Conservation (phyloP, 2,329 filamentous ascomycete species). For the Xylaria polymorpha region DNA sequence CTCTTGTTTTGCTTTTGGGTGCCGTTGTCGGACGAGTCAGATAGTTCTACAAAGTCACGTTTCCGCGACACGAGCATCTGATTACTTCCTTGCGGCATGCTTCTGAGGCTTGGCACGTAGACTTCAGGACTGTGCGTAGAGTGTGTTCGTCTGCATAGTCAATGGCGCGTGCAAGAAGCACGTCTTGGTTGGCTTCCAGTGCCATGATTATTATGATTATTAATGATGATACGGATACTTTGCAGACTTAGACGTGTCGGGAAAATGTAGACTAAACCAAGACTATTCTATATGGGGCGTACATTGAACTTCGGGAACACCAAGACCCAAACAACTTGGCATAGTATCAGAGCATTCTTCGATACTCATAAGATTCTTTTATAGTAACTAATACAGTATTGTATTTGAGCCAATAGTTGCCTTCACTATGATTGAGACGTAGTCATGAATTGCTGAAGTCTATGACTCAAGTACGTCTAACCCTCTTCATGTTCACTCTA, state of each 20-base stretch:
- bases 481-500: too few relatives aligned
- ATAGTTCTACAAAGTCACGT: constrained; percentile 25
- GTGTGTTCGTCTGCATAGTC: constrained; percentile 24
- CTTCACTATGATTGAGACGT: background rate
- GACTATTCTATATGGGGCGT: background rate
- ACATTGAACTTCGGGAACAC: background rate
- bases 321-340: background rate
- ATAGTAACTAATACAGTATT: background rate
- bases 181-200: constrained; percentile 2
- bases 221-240: background rate
- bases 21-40: constrained; percentile 26
- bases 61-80: constrained; percentile 28
- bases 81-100: constrained; percentile 26
- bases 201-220: background rate
- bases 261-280: background rate
- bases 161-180: constrained; percentile 22
- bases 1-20: constrained; percentile 18
- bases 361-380: background rate
- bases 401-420: background rate
- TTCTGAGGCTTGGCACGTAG: constrained; percentile 33
- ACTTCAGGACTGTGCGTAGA: constrained; percentile 25
- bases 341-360: background rate
- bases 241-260: background rate
- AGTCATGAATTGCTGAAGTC: background rate
- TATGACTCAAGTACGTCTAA: too few relatives aligned